Conservation (phyloP, 306 rosid genomes). For the Pyrus betulifolia region DNA sequence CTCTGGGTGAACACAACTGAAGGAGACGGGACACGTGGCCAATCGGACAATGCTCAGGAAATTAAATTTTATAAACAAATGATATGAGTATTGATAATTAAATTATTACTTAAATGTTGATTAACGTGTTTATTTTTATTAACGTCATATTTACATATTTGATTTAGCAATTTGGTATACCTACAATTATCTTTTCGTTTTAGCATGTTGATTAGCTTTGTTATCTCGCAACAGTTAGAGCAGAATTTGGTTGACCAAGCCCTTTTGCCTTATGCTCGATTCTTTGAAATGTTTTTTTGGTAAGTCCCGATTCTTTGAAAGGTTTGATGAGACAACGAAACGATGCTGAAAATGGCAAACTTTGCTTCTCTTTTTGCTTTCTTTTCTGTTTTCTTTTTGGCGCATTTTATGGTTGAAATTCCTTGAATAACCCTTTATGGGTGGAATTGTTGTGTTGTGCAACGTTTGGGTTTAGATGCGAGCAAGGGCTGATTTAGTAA, state of each 20-base stretch:
- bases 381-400: background rate
- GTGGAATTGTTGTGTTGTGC: background rate
- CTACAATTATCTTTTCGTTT: background rate
- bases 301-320: background rate
- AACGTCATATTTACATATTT: too few relatives aligned
- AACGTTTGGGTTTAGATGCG: background rate
- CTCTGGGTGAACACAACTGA: background rate
- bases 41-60: too few relatives aligned
- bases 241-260: constrained; percentile 8
- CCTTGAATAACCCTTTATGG: background rate
- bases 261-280: background rate
- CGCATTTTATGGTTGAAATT: background rate
- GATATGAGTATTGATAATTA: too few relatives aligned
- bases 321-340: background rate
- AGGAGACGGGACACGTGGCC: constrained; percentile 9
- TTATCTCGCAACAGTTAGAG: background rate
- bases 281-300: background rate
- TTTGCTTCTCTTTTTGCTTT: background rate
- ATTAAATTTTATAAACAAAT: too few relatives aligned
- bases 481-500: background rate
- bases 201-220: background rate
- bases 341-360: background rate
- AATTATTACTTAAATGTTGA: too few relatives aligned
- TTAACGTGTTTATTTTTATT: too few relatives aligned
- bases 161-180: too few relatives aligned